Evolutionary conservation across 179 eudicot species (phyloP).

Genomic region (Spinacia oleracea): DNA sequence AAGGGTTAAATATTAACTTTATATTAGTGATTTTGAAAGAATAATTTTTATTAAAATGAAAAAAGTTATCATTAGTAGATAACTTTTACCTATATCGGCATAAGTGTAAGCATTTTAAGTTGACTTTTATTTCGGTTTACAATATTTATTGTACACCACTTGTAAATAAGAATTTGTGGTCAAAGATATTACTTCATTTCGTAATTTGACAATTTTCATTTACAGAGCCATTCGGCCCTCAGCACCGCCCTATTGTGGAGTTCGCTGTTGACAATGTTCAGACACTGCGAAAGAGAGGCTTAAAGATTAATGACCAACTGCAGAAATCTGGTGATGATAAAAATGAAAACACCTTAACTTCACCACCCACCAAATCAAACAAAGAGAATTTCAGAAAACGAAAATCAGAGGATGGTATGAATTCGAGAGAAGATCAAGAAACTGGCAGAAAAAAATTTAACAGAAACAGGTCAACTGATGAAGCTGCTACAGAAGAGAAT

Average conservation of each 20-base stretch:
- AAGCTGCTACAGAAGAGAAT: constrained; percentile 31
- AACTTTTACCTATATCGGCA: too few species aligned
- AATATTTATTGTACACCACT: too few species aligned
- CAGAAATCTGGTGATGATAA: constrained; percentile 32
- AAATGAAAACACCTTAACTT: constrained; percentile 25
- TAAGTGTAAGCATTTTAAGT: too few species aligned
- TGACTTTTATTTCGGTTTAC: too few species aligned
- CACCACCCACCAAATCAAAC: constrained; percentile 29
- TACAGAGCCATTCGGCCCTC: constrained; percentile 77
- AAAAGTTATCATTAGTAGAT: too few species aligned
- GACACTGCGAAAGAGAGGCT: constrained; percentile 62
- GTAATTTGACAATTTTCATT: neutral
- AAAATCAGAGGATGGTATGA: constrained; percentile 37
- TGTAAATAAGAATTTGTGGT: too few species aligned
- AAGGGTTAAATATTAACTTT: too few species aligned
- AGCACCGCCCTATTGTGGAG: constrained; percentile 95
- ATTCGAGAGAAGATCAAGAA: constrained; percentile 24
- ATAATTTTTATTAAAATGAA: too few species aligned
- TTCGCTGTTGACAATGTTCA: constrained; percentile 90
- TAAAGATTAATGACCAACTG: constrained; percentile 55
- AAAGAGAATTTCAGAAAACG: constrained; percentile 46
- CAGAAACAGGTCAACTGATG: constrained; percentile 18
- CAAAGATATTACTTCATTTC: neutral
- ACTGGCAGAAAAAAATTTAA: constrained; percentile 20
- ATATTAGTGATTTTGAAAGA: too few species aligned